Evolutionary conservation across 768 basidiomycete species (phyloP).

Genomic region (Clavaria fumosa): DNA sequence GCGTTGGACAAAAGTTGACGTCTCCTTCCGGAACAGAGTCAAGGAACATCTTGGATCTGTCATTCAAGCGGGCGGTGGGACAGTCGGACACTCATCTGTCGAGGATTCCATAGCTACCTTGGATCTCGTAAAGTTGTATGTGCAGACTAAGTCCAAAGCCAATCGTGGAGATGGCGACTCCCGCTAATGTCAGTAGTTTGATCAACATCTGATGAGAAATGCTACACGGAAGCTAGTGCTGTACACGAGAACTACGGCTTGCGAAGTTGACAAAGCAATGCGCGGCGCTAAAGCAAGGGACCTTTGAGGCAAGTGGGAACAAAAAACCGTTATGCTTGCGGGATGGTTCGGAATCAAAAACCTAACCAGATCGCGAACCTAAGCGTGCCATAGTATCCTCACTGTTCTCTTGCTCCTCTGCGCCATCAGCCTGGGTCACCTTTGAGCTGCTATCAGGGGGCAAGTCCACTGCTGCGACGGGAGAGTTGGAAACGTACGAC

Average conservation of each 20-base stretch:
- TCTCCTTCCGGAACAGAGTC: slow-evolving; percentile 31
- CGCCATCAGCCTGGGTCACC: slow-evolving; percentile 76
- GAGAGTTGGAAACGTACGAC: slow-evolving; percentile 25
- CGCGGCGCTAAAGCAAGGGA: slow-evolving; percentile 31
- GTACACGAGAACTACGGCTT: no score
- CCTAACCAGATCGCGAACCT: slow-evolving; percentile 58
- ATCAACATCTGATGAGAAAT: no score
- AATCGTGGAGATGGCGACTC: no score
- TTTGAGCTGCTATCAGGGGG: slow-evolving; percentile 15
- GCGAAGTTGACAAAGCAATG: no score
- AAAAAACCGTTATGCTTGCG: slow-evolving; percentile 11
- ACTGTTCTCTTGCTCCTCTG: slow-evolving; percentile 74
- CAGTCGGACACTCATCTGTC: slow-evolving; percentile 73
- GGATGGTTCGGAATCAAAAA: no score
- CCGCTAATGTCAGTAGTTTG: no score
- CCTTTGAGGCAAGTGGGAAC: slow-evolving; percentile 20
- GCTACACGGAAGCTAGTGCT: no score
- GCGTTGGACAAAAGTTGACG: background rate
- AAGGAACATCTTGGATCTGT: slow-evolving; percentile 66
- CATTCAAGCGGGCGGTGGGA: slow-evolving; percentile 69
- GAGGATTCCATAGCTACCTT: slow-evolving; percentile 85
- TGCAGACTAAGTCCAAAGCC: slow-evolving; percentile 43
- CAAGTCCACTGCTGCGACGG: background rate
- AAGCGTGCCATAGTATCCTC: slow-evolving; percentile 71
- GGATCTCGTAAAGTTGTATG: slow-evolving; percentile 73